A percentile compares a stretch with the other conserved stretches of the same genome.
phyloP scores from a whole-genome alignment of 192 early-diverging fungal genomes.

The Coemansia sp. region DNA sequence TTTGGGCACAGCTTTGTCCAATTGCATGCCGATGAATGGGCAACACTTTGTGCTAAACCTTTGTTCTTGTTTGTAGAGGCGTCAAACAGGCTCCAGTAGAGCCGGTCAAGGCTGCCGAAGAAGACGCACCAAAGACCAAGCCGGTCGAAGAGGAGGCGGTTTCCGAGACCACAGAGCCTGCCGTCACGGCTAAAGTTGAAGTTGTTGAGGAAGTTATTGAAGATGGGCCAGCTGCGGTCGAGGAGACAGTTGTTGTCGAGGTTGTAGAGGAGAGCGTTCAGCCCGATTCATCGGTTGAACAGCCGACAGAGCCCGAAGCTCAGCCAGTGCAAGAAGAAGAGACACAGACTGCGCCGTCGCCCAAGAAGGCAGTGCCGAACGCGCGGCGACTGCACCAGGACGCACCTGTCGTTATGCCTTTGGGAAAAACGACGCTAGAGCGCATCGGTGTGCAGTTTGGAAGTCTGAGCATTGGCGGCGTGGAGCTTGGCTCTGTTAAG shows the following conservation, averaged over 20 bases:
- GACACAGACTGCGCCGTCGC: conserved; percentile 10
- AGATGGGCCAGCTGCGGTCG: conserved; percentile 5
- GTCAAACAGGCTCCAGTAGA: conserved; percentile 41
- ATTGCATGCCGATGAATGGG: too few relatives aligned
- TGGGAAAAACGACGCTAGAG: conserved; percentile 57
- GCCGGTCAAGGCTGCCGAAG: conserved; percentile 11
- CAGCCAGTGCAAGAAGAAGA: conserved; percentile 14
- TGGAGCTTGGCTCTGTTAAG: conserved; percentile 49
- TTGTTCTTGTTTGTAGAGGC: conserved; percentile 27
- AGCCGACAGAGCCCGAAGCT: background rate
- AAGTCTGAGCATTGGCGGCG: conserved; percentile 59
- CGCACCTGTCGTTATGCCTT: conserved; percentile 84
- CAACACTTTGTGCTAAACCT: background rate
- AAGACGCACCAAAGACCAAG: conserved; percentile 14
- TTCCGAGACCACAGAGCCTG: conserved; percentile 2
- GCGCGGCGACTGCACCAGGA: conserved; percentile 83
- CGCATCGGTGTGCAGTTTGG: conserved; percentile 78
- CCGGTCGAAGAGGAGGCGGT: conserved; percentile 14
- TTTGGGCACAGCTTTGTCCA: too few relatives aligned
- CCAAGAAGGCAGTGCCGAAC: conserved; percentile 30
- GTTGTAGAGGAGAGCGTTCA: background rate
- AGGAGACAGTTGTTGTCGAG: conserved; percentile 4
- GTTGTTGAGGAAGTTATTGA: conserved; percentile 12
- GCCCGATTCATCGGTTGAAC: conserved; percentile 4
- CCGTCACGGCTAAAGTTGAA: background rate